A percentile compares a stretch with the other conserved stretches of the same genome.
Evolutionary conservation across 768 basidiomycete genomes (phyloP).

Genomic region (Pleurotus citrinopileatus): DNA sequence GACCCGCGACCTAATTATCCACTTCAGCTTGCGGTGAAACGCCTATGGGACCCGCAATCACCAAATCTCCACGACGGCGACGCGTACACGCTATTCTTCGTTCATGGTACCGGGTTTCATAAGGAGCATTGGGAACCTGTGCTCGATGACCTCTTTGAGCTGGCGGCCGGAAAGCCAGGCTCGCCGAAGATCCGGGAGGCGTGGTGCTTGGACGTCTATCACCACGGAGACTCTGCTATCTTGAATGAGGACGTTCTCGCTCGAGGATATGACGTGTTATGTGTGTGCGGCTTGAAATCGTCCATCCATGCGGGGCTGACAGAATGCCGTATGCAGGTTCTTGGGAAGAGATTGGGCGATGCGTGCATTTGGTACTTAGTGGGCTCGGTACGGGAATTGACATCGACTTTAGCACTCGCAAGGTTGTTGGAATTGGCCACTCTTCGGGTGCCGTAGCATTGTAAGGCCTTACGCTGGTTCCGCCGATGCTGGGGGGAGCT

Average conservation of each 20-base stretch:
- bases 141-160: conserved; percentile 40
- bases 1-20: conserved; percentile 54
- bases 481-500: too few species aligned
- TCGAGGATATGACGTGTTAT: conserved; percentile 38
- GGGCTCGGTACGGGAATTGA: conserved; percentile 46
- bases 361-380: conserved; percentile 44
- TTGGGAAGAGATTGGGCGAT: conserved; percentile 53
- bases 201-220: conserved; percentile 52
- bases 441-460: conserved; percentile 50
- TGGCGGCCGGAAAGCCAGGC: conserved; percentile 18
- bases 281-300: conserved; percentile 26
- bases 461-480: conserved; percentile 25
- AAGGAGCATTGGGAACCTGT: conserved; percentile 62
- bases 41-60: conserved; percentile 40
- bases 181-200: conserved; percentile 39
- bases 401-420: conserved; percentile 46
- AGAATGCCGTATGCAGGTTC: conserved; percentile 28
- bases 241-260: conserved; percentile 43
- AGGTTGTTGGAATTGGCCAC: conserved; percentile 50
- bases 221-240: conserved; percentile 51
- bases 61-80: conserved; percentile 30
- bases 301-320: background rate
- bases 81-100: conserved; percentile 45
- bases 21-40: conserved; percentile 44
- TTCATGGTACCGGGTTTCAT: conserved; percentile 54